phyloP scores from a whole-genome alignment of 2,329 filamentous ascomycete species.

The Mariannaea sp. region DNA sequence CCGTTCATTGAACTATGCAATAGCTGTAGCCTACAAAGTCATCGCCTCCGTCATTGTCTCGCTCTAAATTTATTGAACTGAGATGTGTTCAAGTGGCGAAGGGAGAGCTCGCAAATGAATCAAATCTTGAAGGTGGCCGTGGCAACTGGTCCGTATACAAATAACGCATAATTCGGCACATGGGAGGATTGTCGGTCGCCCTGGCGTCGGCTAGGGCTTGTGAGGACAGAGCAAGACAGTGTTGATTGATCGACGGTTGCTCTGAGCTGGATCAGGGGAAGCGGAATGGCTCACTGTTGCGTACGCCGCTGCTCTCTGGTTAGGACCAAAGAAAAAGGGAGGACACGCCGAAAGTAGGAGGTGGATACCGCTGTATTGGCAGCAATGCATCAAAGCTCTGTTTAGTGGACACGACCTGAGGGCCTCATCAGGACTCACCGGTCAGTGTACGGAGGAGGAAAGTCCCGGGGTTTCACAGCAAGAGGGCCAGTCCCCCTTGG shows the following conservation, averaged over 20 bases:
- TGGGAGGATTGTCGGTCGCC: slow-evolving; percentile 2
- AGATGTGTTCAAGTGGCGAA: too few relatives aligned
- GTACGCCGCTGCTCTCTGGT: background rate
- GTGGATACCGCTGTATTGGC: slow-evolving; percentile 20
- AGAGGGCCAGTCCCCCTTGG: slow-evolving; percentile 30
- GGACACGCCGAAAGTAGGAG: slow-evolving; percentile 30
- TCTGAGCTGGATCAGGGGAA: slow-evolving; percentile 4
- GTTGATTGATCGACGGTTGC: background rate
- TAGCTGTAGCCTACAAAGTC: background rate
- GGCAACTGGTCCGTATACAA: too few relatives aligned
- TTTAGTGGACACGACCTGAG: slow-evolving; percentile 15
- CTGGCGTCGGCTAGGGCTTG: background rate
- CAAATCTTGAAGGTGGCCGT: too few relatives aligned
- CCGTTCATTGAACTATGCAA: background rate
- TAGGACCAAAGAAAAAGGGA: slow-evolving; percentile 1
- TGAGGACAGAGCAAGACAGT: too few relatives aligned
- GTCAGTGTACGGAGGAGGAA: background rate
- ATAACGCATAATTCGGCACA: background rate
- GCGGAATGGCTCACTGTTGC: slow-evolving; percentile 5
- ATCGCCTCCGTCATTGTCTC: background rate
- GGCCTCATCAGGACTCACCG: background rate
- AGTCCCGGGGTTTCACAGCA: slow-evolving; percentile 22
- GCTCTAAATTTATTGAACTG: background rate
- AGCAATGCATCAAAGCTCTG: slow-evolving; percentile 7
- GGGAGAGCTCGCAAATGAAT: background rate